Percentiles rank a stretch among this genome's conserved stretches.
Evolutionary conservation across 306 rosid genomes (phyloP).

Genomic region (Trifolium pratense): DNA sequence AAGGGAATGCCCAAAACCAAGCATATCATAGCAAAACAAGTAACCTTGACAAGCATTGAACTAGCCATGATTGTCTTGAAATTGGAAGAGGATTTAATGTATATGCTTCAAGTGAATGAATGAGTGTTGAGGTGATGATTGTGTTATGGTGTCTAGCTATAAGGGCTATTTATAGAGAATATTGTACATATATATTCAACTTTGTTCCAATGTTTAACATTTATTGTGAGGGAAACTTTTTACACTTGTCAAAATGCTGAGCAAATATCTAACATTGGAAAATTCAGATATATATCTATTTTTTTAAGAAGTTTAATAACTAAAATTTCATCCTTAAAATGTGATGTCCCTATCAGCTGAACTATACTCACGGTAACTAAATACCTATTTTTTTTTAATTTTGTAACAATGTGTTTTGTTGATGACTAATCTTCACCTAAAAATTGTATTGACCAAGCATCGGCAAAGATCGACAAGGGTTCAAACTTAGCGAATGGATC

Average conservation of each 20-base stretch:
- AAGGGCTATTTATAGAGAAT: background rate
- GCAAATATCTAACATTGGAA: background rate
- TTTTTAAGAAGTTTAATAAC: too few species aligned
- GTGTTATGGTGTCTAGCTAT: background rate
- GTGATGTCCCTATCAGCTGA: too few species aligned
- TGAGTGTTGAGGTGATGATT: background rate
- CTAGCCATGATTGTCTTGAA: conserved; percentile 31
- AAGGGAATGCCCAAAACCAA: background rate
- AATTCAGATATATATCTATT: too few species aligned
- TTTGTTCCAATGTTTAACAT: background rate
- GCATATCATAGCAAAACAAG: conserved; percentile 24
- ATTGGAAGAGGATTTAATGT: background rate
- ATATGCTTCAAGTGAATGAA: background rate
- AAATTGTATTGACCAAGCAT: too few species aligned
- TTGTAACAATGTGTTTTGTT: too few species aligned
- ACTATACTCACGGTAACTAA: too few species aligned
- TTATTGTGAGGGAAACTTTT: background rate
- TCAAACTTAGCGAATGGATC: too few species aligned
- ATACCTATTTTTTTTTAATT: too few species aligned
- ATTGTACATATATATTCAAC: background rate
- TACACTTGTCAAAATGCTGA: background rate
- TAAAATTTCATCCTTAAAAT: too few species aligned
- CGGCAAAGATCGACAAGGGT: too few species aligned
- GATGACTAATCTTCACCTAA: too few species aligned
- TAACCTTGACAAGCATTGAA: conserved; percentile 9